Conservation (phyloP, 2,329 filamentous ascomycete species). For the Cladophialophora chaetospira region DNA sequence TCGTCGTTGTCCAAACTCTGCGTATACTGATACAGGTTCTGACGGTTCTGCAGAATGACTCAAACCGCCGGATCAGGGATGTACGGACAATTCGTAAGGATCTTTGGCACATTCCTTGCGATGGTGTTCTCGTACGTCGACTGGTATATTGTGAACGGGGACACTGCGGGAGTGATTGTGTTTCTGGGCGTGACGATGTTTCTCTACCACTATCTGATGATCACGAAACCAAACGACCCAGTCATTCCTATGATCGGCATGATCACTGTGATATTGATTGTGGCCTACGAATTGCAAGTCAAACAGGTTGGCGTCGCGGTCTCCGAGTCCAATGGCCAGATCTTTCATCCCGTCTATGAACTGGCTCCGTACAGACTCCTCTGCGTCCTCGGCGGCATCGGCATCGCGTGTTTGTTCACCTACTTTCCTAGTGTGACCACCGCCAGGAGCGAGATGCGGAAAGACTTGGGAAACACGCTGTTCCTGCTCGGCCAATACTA, state of each 20-base stretch:
- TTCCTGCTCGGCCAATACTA: constrained; percentile 77
- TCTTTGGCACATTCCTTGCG: constrained; percentile 66
- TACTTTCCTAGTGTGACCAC: constrained; percentile 74
- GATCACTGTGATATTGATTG: constrained; percentile 62
- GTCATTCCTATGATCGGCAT: constrained; percentile 63
- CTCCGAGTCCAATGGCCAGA: constrained; percentile 65
- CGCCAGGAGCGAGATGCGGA: constrained; percentile 69
- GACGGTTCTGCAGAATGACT: too few species aligned
- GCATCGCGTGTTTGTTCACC: constrained; percentile 75
- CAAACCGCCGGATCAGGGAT: constrained; percentile 69
- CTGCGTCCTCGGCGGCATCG: constrained; percentile 65
- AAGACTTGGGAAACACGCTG: constrained; percentile 67
- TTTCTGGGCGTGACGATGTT: constrained; percentile 40
- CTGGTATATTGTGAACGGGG: constrained; percentile 74
- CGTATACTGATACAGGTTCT: too few species aligned
- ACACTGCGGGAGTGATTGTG: constrained; percentile 66
- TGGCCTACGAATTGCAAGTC: constrained; percentile 75
- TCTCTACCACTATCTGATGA: constrained; percentile 63
- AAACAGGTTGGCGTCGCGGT: constrained; percentile 62
- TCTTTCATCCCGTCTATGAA: constrained; percentile 68
- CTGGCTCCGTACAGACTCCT: constrained; percentile 72
- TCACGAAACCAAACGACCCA: constrained; percentile 67
- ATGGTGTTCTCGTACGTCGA: constrained; percentile 65
- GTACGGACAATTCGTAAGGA: constrained; percentile 69
- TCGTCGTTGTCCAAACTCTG: too few species aligned